Evolutionary conservation across 2,329 filamentous ascomycete genomes (phyloP), one percentile per base, ranked within the genome.

Genomic region (Monosporascus sp.): DNA sequence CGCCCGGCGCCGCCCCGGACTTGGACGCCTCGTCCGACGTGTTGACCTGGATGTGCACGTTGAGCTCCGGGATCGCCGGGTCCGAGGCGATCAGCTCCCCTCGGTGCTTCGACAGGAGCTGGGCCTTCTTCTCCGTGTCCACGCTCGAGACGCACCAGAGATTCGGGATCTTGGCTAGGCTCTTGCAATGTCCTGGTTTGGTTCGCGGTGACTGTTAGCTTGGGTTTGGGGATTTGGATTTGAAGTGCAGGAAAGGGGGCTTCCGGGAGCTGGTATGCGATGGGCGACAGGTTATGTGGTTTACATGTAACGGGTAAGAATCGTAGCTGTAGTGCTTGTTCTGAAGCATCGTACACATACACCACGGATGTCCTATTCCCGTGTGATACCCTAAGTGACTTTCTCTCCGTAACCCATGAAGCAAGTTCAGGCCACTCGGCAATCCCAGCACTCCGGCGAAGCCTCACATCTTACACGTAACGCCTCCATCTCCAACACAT

Each of bases 31-130:
- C 94, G 52, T 90, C 91, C 0, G 90, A 95, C 0, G 94, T 99
- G 73, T 99, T 99, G 62, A 99, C 86, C 73, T 99, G 94, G 19
- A 99, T 86, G 74, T 94, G 91, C 31, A 99, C 79, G 52, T 85
- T 77, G 61, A 97, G 74, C 54, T 75, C 73, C 49, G 71, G 64
- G 2, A 68, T 14, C 31, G 31, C 31, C 62, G 54, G 72, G 70
- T 46, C 70, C 66, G 40, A 61, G 22, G 71, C 64, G 24, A 76
- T 67, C 38, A 87, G 73, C 38, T 82, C 83, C 14, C 80, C 81
- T 48, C 94, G 87, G 16, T 90, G 83, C 57, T 87, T 87, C 69
- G 96, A 84, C 27, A 99, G 79, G 49, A 90, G 80, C 51, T 85
- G 81, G 0, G 91, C 94, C 71, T 99, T 99, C 72, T 97, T 97